phyloP scores from a whole-genome alignment of 371 early-diverging fungal genomes.

The Mucor circinelloides region DNA sequence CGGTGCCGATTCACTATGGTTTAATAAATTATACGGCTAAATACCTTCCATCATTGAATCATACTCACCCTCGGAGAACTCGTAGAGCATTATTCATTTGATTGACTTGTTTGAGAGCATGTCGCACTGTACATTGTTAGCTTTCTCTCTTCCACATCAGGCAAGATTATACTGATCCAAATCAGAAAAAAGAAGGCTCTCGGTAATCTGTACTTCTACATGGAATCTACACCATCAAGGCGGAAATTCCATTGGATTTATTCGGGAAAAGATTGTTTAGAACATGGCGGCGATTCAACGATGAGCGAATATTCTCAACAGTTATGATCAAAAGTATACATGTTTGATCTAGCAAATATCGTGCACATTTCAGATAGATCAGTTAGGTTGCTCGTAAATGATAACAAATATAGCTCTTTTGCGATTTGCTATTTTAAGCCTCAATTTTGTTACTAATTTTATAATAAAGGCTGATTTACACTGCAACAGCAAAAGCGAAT shows the following conservation, averaged over 20 bases:
- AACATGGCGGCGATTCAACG: conserved; percentile 7
- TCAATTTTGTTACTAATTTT: background rate
- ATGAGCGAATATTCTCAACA: background rate
- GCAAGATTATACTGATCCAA: background rate
- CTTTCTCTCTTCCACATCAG: background rate
- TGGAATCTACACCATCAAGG: background rate
- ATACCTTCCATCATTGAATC: conserved; percentile 11
- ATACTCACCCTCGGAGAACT: background rate
- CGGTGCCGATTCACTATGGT: conserved; percentile 10
- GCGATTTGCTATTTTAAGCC: background rate
- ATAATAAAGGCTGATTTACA: background rate
- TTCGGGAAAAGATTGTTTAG: conserved; percentile 13
- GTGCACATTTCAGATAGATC: no score
- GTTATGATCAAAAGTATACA: background rate
- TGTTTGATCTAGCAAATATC: background rate
- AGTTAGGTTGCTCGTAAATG: background rate
- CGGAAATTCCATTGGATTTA: conserved; percentile 5
- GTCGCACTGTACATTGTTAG: background rate
- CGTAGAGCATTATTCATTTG: background rate
- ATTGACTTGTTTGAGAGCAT: background rate
- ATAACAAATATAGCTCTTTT: background rate
- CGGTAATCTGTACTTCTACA: background rate
- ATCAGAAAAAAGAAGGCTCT: background rate
- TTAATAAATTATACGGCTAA: conserved; percentile 13
- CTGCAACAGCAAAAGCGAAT: background rate